These are phyloP conservation scores for Colletotrichum truncatum DNA, from an alignment of 2,329 filamentous ascomycete species.

Conservation along the genomic window DNA sequence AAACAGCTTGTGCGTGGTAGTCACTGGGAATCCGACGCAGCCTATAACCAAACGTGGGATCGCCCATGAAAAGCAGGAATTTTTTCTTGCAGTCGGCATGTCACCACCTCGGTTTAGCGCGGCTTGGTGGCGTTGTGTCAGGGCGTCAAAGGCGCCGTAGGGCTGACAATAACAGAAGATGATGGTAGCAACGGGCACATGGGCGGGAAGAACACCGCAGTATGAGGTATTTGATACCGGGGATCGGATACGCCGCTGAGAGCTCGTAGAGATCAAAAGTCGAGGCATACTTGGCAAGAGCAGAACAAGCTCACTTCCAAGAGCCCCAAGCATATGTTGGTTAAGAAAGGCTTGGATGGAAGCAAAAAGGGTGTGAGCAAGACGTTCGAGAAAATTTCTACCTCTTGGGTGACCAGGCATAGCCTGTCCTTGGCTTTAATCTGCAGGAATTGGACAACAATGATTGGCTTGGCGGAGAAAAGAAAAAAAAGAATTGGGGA, in stretches of 20 bases:
- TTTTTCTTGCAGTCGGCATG: not conserved
- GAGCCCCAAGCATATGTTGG: not conserved
- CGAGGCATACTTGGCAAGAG: not conserved
- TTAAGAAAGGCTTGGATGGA: not conserved
- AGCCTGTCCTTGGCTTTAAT: not conserved
- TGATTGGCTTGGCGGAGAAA: constrained; percentile 7
- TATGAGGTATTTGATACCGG: not conserved
- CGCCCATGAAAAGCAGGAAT: not conserved
- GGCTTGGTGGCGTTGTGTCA: not conserved
- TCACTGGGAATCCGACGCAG: constrained; percentile 5
- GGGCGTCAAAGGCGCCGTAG: constrained; percentile 11
- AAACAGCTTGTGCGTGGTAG: not conserved
- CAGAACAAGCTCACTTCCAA: not conserved
- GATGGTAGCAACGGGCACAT: not conserved
- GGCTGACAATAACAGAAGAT: constrained; percentile 19
- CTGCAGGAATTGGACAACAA: not conserved
- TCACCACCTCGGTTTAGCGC: constrained; percentile 1
- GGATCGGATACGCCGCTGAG: not conserved
- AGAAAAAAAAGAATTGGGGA: not conserved
- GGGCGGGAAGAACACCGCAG: not conserved
- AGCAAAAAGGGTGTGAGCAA: not conserved
- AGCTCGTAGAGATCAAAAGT: not conserved
- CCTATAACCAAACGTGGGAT: constrained; percentile 1
- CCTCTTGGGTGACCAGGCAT: not conserved
- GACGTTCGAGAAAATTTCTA: constrained; percentile 24